Evolutionary conservation across 148 eudicot species (phyloP), one percentile per base, ranked within the genome.

Genomic region (Amaranthus palmeri): DNA sequence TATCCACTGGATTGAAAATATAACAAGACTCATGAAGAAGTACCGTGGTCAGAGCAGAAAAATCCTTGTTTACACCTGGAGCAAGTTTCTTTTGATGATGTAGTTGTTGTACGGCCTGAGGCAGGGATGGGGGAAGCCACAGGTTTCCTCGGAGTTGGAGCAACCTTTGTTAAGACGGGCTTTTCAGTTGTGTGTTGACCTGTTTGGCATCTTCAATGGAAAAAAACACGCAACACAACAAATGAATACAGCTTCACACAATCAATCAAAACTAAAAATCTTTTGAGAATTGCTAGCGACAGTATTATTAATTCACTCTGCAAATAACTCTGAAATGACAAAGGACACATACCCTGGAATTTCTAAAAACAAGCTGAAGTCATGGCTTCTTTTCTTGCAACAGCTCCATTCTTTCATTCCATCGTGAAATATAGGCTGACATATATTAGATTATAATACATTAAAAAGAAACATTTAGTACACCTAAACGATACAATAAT

Each of bases 331-430:
- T 44, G 41, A 54, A 69, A 54, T 14, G 72, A 57, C 41, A 3
- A 14, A 18, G 7, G n/a, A 46, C 15, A 82, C 83, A 60, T 84
- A 91, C 98, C 98, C 98, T 63, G 96, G 97, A 69, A 93, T 85
- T 79, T 85, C 87, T 25, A 93, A 71, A 78, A 93, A 93, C 77
- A 83, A 83, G 81, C 86, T 89, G 76, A 93, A 93, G 85, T 93
- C 98, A 64, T 93, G 97, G 81, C 98, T 93, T 81, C 82, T 84
- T 83, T 86, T 78, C 89, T 89, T 93, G 91, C 98, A 93, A 81
- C 98, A 93, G 78, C 96, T 91, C 98, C 98, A 93, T 71, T 93
- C 92, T 81, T 93, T 93, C 87, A 81, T 87, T 62, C 97, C 98
- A 77, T 93, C 97, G 71, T 91, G 98, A 81, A 93, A 93, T 77